Base-by-base conservation (phyloP, 176 grass and related monocot species). In the Otatea glauca region DNA sequence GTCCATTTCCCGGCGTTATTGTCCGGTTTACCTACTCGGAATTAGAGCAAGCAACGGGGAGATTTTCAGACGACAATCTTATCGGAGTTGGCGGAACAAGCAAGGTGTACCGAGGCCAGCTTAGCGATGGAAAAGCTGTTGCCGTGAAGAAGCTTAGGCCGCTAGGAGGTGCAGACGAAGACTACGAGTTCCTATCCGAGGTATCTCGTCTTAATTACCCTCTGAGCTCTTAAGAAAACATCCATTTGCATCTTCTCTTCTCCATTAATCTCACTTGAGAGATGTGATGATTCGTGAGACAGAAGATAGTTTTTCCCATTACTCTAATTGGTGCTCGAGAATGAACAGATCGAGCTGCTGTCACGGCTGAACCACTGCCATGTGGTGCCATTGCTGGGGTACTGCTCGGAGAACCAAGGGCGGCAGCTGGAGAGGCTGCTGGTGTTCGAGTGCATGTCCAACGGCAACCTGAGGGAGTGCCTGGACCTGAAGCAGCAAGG, bases 361-460 rank as follows among this genome's bases (percentile, higher is more conserved):
- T 96, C 93, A 12, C 87, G 96, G 76, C 78, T 99, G 80, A 99
- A 99, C 87, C 93, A 99, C 71, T 94, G 91, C 47, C 93, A 99
- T 35, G 93, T 99, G 58, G 96, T 99, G 69, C 96, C 91, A 8
- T 48, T 99, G 86, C 82, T 99, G 65, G 96, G 96, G 34, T 98
- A 95, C 85, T 98, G 93, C 87, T 90, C 90, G 62, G 93, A 98
- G 83, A 92, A 79, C 70, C 96, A 95, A 39, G 72, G 89, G 0
- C 85, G 88, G 89, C 93, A 95, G 85, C 83, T 87, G 80, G 93
- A 95, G 72, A 80, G 89, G 77, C 91, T 98, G 39, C 86, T 98
- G 83, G 89, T 98, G 38, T 95, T 98, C 75, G 91, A 98, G 81
- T 92, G 83, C 86, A 89, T 98, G 93, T 62, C 88, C 15, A 95